These are phyloP conservation scores for Kwoniella newhampshirensis DNA, from an alignment of 768 basidiomycete species.

Conservation along the genomic window DNA sequence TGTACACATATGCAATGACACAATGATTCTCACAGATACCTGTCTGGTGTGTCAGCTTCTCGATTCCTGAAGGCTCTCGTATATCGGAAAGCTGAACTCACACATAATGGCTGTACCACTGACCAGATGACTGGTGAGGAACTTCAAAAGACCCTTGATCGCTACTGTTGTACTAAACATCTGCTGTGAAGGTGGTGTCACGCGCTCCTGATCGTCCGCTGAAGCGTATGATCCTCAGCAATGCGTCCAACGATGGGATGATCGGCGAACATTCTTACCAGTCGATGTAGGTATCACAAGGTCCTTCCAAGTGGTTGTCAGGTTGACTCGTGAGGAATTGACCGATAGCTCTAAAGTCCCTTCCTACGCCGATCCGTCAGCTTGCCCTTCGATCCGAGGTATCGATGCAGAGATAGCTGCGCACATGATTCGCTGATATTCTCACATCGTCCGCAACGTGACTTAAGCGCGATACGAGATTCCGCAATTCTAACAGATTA, in stretches of 20 bases:
- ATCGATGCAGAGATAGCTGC: constrained; percentile 9
- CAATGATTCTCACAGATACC: constrained; percentile 52
- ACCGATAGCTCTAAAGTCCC: constrained; percentile 44
- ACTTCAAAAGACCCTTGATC: constrained; percentile 47
- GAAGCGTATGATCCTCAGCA: background rate
- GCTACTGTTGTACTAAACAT: constrained; percentile 44
- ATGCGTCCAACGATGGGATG: background rate
- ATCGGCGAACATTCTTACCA: constrained; percentile 21
- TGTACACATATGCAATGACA: constrained; percentile 53
- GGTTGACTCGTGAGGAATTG: constrained; percentile 27
- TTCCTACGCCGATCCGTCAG: constrained; percentile 30
- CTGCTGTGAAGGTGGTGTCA: constrained; percentile 28
- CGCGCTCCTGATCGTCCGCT: constrained; percentile 26
- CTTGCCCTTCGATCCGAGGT: background rate
- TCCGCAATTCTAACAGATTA: constrained; percentile 40
- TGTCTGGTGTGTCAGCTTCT: constrained; percentile 7
- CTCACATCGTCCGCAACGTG: constrained; percentile 44
- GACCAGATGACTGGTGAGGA: constrained; percentile 47
- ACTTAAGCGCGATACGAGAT: constrained; percentile 42
- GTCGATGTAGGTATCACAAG: constrained; percentile 40
- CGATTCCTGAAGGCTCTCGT: background rate
- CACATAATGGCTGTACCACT: constrained; percentile 45
- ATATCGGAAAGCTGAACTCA: constrained; percentile 16
- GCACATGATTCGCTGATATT: constrained; percentile 47
- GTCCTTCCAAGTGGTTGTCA: constrained; percentile 46